Conservation (phyloP, 352 stramenopile genomes). For the Stramenopiles sp. region DNA sequence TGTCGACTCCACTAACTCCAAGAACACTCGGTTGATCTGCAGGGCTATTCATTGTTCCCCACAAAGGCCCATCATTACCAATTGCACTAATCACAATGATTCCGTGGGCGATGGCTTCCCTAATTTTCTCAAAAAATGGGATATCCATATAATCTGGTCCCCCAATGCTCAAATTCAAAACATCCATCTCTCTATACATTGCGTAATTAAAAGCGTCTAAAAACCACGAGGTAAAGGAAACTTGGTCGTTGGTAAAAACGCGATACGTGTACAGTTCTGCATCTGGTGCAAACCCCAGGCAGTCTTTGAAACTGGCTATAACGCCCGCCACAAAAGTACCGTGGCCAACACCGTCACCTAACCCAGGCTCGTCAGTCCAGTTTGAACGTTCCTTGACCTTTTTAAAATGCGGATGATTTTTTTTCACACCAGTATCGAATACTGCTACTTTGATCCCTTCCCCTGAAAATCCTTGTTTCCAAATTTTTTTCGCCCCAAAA, state of each 20-base stretch:
- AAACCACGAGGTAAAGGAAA: constrained; percentile 67
- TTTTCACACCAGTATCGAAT: constrained; percentile 53
- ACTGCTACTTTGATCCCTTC: constrained; percentile 51
- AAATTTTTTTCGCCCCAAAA: not conserved
- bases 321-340: constrained; percentile 56
- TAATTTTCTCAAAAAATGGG: constrained; percentile 63
- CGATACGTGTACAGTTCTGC: constrained; percentile 49
- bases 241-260: constrained; percentile 55
- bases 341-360: constrained; percentile 45
- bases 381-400: constrained; percentile 49
- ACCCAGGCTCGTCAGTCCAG: constrained; percentile 56
- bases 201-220: constrained; percentile 68
- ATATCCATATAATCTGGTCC: constrained; percentile 53
- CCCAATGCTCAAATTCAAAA: constrained; percentile 61
- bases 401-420: constrained; percentile 26
- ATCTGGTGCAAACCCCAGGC: constrained; percentile 48
- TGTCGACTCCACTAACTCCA: constrained; percentile 41
- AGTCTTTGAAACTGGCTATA: constrained; percentile 39
- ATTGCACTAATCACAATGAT: constrained; percentile 56
- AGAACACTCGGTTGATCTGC: constrained; percentile 58
- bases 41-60: constrained; percentile 54
- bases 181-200: constrained; percentile 42
- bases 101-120: constrained; percentile 46
- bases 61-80: constrained; percentile 54
- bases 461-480: constrained; percentile 23